These are phyloP conservation scores for Backusella sp. DNA, from an alignment of 192 early-diverging fungal species.

Conservation along the genomic window DNA sequence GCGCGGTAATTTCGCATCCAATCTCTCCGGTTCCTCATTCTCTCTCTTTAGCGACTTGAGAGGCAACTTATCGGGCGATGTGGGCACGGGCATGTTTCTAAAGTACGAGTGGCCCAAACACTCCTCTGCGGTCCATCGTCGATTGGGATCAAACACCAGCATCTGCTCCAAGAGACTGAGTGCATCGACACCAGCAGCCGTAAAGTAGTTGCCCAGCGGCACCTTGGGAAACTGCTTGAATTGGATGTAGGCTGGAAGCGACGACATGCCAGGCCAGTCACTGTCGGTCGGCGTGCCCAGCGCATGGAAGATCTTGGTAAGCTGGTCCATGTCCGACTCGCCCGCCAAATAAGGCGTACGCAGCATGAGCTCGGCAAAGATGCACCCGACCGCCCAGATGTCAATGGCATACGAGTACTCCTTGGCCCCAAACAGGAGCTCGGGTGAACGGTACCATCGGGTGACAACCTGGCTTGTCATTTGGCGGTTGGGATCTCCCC, in stretches of 20 bases:
- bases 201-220: slow-evolving; percentile 73
- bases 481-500: slow-evolving; percentile 72
- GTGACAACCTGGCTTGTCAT: slow-evolving; percentile 97
- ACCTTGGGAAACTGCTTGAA: slow-evolving; percentile 74
- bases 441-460: slow-evolving; percentile 95
- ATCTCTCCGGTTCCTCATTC: neutral
- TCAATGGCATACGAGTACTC: slow-evolving; percentile 89
- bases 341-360: slow-evolving; percentile 88
- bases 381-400: slow-evolving; percentile 97
- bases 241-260: slow-evolving; percentile 69
- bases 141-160: slow-evolving; percentile 82
- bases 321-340: slow-evolving; percentile 76
- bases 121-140: slow-evolving; percentile 78
- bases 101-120: slow-evolving; percentile 76
- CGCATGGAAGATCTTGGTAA: slow-evolving; percentile 75
- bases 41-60: slow-evolving; percentile 33
- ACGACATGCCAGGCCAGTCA: slow-evolving; percentile 79
- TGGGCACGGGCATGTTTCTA: slow-evolving; percentile 67
- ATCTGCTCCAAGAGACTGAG: slow-evolving; percentile 84
- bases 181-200: slow-evolving; percentile 81
- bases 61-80: slow-evolving; percentile 65
- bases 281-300: slow-evolving; percentile 78
- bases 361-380: slow-evolving; percentile 97
- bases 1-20: neutral
- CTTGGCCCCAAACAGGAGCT: slow-evolving; percentile 86